Evolutionary conservation across 2,329 filamentous ascomycete genomes (phyloP).

Genomic region (Epichloe amarillans): DNA sequence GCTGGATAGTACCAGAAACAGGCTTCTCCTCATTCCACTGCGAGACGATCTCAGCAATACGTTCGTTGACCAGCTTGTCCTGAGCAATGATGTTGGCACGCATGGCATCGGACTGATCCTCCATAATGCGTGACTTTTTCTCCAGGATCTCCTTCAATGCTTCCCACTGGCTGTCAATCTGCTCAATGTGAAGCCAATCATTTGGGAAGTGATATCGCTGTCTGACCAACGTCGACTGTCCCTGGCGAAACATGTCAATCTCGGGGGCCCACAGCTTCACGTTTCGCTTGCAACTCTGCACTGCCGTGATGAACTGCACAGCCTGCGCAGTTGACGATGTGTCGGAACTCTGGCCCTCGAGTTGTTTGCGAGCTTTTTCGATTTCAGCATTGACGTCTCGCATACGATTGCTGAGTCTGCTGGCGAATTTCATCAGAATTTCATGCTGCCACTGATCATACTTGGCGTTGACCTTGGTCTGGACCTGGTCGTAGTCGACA

Average conservation of each 20-base stretch:
- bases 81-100: conserved; percentile 91
- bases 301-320: conserved; percentile 95
- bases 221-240: conserved; percentile 79
- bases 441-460: conserved; percentile 99
- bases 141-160: conserved; percentile 82
- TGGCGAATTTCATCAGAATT: conserved; percentile 84
- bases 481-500: conserved; percentile 96
- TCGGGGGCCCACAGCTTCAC: conserved; percentile 86
- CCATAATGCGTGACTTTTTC: conserved; percentile 87
- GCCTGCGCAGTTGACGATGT: conserved; percentile 92
- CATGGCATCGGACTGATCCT: conserved; percentile 90
- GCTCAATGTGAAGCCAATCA: conserved; percentile 92
- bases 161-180: conserved; percentile 93
- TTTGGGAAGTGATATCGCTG: conserved; percentile 87
- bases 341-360: conserved; percentile 86
- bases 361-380: conserved; percentile 74
- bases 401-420: conserved; percentile 78
- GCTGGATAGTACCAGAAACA: conserved; percentile 84
- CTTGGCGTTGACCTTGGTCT: conserved; percentile 96
- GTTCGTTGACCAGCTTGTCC: conserved; percentile 79
- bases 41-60: conserved; percentile 69
- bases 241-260: conserved; percentile 89
- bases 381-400: conserved; percentile 86
- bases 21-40: conserved; percentile 97
- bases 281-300: conserved; percentile 90